These are phyloP conservation scores for Tricholoma terreum DNA, from an alignment of 768 basidiomycete genomes.

Conservation along the genomic window DNA sequence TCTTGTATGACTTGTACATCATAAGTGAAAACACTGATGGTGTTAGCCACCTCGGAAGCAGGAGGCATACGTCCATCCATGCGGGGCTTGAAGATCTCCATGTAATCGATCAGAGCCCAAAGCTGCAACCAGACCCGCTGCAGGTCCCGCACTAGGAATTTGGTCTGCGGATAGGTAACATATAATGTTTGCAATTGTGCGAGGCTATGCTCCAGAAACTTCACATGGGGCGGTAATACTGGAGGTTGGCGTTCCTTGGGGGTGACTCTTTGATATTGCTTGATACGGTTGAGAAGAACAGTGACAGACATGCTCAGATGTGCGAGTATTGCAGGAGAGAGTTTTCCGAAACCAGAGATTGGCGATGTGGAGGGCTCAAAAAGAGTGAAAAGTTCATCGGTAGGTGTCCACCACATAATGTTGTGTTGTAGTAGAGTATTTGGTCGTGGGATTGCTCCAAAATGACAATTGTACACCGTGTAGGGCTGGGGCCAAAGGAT, in stretches of 20 bases:
- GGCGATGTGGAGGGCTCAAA: background rate
- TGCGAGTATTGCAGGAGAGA: background rate
- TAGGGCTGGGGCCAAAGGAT: background rate
- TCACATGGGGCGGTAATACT: background rate
- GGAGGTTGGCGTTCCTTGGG: background rate
- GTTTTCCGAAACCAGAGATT: background rate
- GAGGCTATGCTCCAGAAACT: background rate
- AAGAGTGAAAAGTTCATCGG: background rate
- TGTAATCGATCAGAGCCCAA: background rate
- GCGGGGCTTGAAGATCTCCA: constrained; percentile 1
- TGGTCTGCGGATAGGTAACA: background rate
- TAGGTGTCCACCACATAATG: background rate
- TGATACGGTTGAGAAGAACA: background rate
- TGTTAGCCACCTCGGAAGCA: background rate
- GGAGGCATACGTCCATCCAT: background rate
- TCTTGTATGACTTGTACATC: background rate
- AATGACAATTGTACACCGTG: background rate
- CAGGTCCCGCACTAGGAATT: background rate
- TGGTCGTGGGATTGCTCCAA: background rate
- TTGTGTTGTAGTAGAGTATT: background rate
- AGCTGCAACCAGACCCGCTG: background rate
- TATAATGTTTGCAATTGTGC: background rate
- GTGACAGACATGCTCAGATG: background rate
- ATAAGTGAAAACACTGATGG: background rate
- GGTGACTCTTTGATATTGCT: background rate